Base-by-base conservation (phyloP, 2,329 filamentous ascomycete genomes). In the Neofusicoccum laricinum region DNA sequence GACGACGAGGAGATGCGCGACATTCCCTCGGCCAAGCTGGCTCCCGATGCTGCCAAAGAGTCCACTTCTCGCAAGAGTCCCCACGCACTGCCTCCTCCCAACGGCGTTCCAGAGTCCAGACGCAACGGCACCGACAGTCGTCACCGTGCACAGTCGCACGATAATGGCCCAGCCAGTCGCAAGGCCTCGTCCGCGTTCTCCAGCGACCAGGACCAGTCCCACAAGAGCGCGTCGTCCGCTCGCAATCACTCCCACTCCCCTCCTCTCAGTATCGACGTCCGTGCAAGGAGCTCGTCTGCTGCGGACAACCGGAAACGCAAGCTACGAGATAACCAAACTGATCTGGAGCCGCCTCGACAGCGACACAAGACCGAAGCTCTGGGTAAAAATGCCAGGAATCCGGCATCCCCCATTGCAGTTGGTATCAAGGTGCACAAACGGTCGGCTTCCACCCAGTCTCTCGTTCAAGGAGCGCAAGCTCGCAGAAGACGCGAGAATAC, bases 251-350 rank as follows among this genome's bases (percentile, higher is more conserved):
- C 63, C 30, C 63, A 64, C 17, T 64, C 63, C 10, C 63, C 63
- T 21, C 55, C 53, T 19, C 32, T 36, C 15, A 8, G 45, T 11
- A 46, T 45, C 38, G 63, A 64, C 63, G 15, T 46, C 32, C 73
- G 76, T 57, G 75, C 73, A 61, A 75, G 76, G 65, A 77, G 76
- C 65, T 70, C 72, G 2, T 77, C 75, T 14, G 75, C 74, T 1
- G 68, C 73, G 40, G 76, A 78, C 41, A 76, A 72, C 30, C 72
- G 75, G 63, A 79, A 79, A 66, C 75, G 77, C 67, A 79, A 79
- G 67, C 62, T 75, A 43, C 75, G 75, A 46, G 76, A 78, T 59
- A 75, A 75, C 55, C 69, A 46, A 19, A 45, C 25, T n/a, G 67
- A 71, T 12, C 67, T 75, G 25, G 77, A 79, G 64, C 77, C 76